phyloP scores from a whole-genome alignment of 192 early-diverging fungal genomes.

The Linnemannia hyalina region DNA sequence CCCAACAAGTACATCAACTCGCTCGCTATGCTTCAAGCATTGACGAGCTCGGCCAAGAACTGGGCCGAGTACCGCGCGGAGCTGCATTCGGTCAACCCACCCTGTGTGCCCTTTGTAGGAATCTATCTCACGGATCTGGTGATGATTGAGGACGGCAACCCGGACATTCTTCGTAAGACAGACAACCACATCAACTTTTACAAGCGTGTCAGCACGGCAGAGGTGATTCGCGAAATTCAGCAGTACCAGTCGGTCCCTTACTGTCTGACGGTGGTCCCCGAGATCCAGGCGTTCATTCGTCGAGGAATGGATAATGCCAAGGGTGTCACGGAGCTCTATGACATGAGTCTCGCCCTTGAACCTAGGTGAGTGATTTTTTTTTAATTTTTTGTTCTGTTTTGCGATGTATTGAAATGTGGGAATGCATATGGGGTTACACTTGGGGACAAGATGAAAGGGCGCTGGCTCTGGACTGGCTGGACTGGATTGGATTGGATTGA shows the following conservation, averaged over 20 bases:
- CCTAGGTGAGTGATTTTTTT: conserved; percentile 70
- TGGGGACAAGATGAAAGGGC: neutral
- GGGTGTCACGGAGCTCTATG: conserved; percentile 83
- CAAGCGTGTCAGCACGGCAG: conserved; percentile 90
- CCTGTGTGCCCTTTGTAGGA: conserved; percentile 85
- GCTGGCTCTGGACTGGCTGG: neutral
- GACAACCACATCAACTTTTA: conserved; percentile 91
- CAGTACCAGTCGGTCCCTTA: conserved; percentile 93
- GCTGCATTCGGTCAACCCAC: conserved; percentile 86
- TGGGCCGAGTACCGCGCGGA: conserved; percentile 87
- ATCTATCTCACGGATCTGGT: conserved; percentile 93
- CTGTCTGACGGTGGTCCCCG: conserved; percentile 80
- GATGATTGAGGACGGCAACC: conserved; percentile 95
- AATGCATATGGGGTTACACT: neutral
- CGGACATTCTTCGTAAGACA: conserved; percentile 74
- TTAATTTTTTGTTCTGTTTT: neutral
- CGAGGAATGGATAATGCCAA: conserved; percentile 75
- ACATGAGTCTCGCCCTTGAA: conserved; percentile 83
- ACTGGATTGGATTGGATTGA: neutral
- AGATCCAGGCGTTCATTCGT: conserved; percentile 87
- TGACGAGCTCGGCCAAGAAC: conserved; percentile 90
- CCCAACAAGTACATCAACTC: conserved; percentile 68
- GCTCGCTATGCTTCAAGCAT: conserved; percentile 73
- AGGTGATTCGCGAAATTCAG: conserved; percentile 92
- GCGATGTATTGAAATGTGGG: neutral